These are phyloP conservation scores for Crepidotus variabilis DNA, from an alignment of 768 basidiomycete genomes.

Conservation along the genomic window DNA sequence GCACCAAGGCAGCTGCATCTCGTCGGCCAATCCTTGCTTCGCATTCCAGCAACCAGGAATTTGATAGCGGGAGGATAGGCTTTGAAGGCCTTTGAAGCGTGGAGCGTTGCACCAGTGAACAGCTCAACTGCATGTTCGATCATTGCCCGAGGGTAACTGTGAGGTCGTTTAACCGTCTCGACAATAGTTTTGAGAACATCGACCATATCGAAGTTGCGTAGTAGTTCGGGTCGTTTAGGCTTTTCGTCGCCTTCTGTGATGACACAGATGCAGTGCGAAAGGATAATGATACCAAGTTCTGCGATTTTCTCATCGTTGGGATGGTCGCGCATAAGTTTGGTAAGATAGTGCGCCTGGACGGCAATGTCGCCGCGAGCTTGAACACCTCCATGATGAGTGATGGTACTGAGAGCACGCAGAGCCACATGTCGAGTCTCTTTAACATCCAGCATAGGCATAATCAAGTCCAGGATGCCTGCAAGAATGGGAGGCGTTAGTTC, in stretches of 20 bases:
- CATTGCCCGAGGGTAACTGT: slow-evolving; percentile 22
- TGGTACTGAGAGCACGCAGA: slow-evolving; percentile 49
- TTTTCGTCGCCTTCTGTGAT: slow-evolving; percentile 37
- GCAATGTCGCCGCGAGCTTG: slow-evolving; percentile 50
- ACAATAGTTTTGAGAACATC: slow-evolving; percentile 40
- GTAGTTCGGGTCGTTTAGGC: slow-evolving; percentile 32
- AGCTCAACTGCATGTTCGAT: slow-evolving; percentile 52
- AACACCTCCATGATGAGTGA: slow-evolving; percentile 59
- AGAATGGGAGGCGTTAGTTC: not conserved
- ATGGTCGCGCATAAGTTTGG: slow-evolving; percentile 43
- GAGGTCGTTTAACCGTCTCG: slow-evolving; percentile 40
- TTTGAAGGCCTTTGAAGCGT: slow-evolving; percentile 42
- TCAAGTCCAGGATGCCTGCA: slow-evolving; percentile 52
- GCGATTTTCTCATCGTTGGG: slow-evolving; percentile 47
- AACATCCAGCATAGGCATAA: slow-evolving; percentile 49
- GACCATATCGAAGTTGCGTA: slow-evolving; percentile 39
- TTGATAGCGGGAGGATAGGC: slow-evolving; percentile 38
- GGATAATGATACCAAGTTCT: slow-evolving; percentile 46
- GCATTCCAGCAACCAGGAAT: slow-evolving; percentile 54
- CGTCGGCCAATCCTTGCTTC: slow-evolving; percentile 49
- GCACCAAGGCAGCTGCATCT: slow-evolving; percentile 51
- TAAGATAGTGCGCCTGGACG: slow-evolving; percentile 34
- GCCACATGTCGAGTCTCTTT: slow-evolving; percentile 48
- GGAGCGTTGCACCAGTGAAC: slow-evolving; percentile 37
- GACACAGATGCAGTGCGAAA: slow-evolving; percentile 48